Evolutionary conservation across 1,284 basidiomycete genomes (phyloP), one percentile per base, ranked within the genome.

Genomic region (Porogramme epimiltina): DNA sequence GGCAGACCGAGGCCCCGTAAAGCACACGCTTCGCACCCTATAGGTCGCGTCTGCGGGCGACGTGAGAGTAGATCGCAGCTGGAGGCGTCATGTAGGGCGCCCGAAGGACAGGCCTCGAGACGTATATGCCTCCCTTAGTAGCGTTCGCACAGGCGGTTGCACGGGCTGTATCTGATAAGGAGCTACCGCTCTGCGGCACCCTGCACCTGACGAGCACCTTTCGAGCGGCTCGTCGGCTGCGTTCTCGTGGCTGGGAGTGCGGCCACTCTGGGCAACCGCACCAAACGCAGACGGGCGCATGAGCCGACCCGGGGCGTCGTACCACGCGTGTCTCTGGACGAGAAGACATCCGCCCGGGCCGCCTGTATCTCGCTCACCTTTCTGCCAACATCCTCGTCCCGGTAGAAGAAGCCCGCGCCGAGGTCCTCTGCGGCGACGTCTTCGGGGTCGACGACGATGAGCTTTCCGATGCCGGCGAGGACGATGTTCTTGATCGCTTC

Each of bases 401-500:
- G 80, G 73, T 93, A 96, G 71, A 99, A 91, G 78, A 98, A 98
- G 11, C 94, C 92, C 6, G 89, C 83, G 10, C 93, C 93, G 20
- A 99, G 81, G 72, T 98, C 96, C 65, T 91, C 87, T 63, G 84
- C 80, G 42, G 71, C 63, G 40, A 91, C 85, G 36, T 78, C 69
- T 56, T 80, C 84, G 20, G 71, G 71, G 70, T 91, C 88, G 47
- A 85, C 74, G 48, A 91, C 77, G 50, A 91, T 67, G 49, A 91
- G 74, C 65, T 80, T 87, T 41, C 88, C 88, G 49, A 91, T 85
- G 26, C 89, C 88, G 26, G 88, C 85, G 43, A 91, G 77, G 26
- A 91, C 89, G 66, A 91, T 87, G 69, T 99, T 99, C 73, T 99
- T 99, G 72, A 97, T 91, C 22, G 89, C 84, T 71, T 99, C 97